Evolutionary conservation across 257 asterid species (phyloP).

Genomic region (Penstemon davidsonii): DNA sequence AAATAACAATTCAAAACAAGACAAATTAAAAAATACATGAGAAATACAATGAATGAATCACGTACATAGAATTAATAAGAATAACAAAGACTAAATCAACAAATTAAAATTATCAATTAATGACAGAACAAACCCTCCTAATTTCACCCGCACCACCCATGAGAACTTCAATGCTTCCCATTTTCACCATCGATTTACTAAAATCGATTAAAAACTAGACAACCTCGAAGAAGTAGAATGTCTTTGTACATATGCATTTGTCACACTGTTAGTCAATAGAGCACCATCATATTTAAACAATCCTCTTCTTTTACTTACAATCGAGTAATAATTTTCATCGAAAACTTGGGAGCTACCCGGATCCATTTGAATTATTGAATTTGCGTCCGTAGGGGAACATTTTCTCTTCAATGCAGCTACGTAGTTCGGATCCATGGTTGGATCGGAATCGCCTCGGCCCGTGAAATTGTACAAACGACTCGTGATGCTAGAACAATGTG

Average conservation of each 20-base stretch:
- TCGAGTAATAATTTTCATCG: conserved; percentile 17
- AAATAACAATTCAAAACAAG: too few species aligned
- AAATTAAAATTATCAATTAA: conserved; percentile 37
- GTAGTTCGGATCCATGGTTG: conserved; percentile 30
- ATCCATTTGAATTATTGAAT: conserved; percentile 32
- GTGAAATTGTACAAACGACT: conserved; percentile 37
- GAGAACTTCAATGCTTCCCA: too few species aligned
- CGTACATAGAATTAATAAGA: too few species aligned
- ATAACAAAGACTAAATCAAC: conserved; percentile 15
- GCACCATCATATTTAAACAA: conserved; percentile 37
- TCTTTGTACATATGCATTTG: conserved; percentile 28
- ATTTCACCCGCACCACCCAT: too few species aligned
- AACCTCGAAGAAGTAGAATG: conserved; percentile 12
- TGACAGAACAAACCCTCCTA: conserved; percentile 20
- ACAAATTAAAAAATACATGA: too few species aligned
- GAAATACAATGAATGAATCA: too few species aligned
- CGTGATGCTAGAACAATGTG: conserved; percentile 37
- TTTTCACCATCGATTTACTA: conserved; percentile 25
- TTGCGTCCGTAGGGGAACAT: conserved; percentile 21
- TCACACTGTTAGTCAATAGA: conserved; percentile 29
- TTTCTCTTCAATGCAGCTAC: conserved; percentile 12
- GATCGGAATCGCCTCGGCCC: conserved; percentile 35
- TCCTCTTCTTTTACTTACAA: conserved; percentile 36
- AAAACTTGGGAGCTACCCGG: conserved; percentile 39
- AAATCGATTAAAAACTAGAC: conserved; percentile 32